phyloP scores from a whole-genome alignment of 2,329 filamentous ascomycete genomes.

The Penicillium capsulatum region DNA sequence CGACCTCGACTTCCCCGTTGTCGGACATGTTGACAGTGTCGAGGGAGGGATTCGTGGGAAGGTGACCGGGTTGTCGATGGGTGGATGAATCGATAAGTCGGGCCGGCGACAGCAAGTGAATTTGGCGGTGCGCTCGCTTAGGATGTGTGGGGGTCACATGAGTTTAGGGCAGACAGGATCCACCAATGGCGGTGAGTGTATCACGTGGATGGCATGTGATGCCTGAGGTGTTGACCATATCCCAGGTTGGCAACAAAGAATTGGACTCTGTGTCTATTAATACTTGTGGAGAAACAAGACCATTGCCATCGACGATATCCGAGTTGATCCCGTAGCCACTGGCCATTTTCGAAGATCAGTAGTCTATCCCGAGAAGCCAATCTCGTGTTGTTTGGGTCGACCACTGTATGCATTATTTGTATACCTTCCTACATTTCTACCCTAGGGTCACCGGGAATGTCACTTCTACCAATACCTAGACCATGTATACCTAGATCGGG shows the following conservation, averaged over 20 bases:
- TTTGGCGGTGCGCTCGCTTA: slow-evolving; percentile 44
- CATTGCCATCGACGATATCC: background rate
- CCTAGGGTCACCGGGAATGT: too few species aligned
- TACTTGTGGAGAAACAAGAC: background rate
- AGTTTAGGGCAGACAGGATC: slow-evolving; percentile 33
- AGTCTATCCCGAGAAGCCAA: too few species aligned
- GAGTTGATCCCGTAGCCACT: too few species aligned
- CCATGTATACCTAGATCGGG: too few species aligned
- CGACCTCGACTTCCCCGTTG: slow-evolving; percentile 88
- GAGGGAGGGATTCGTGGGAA: slow-evolving; percentile 38
- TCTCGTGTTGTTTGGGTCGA: too few species aligned
- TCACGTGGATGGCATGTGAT: slow-evolving; percentile 26
- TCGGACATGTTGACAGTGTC: slow-evolving; percentile 75
- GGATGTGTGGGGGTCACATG: slow-evolving; percentile 28
- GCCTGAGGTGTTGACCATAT: slow-evolving; percentile 1
- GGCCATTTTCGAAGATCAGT: too few species aligned
- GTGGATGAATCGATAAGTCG: slow-evolving; percentile 36
- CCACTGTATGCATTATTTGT: too few species aligned
- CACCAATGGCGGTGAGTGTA: slow-evolving; percentile 16
- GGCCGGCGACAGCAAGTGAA: slow-evolving; percentile 32
- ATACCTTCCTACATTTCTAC: too few species aligned
- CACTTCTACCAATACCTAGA: too few species aligned
- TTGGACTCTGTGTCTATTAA: background rate
- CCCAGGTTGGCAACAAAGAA: background rate
- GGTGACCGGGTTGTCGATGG: slow-evolving; percentile 34